Conservation (phyloP, 176 grass and related monocot genomes). For the Musa schizocarpa region DNA sequence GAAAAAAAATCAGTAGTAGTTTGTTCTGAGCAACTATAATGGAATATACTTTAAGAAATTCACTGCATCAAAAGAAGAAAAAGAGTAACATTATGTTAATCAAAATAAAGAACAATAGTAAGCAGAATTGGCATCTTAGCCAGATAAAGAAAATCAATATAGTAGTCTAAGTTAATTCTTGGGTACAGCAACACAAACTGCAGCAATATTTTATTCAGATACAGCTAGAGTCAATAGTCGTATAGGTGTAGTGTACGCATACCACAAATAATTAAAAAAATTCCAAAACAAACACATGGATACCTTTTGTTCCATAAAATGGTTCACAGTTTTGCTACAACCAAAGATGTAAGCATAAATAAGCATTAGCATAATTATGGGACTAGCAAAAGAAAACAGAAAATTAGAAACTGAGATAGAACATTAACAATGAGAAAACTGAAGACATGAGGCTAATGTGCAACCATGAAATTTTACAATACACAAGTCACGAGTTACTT, state of each 20-base stretch:
- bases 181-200: too few species aligned
- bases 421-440: neutral
- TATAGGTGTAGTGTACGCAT: too few species aligned
- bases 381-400: neutral
- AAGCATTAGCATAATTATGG: neutral
- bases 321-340: neutral
- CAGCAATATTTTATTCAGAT: too few species aligned
- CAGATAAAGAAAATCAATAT: too few species aligned
- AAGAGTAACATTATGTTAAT: neutral
- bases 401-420: neutral
- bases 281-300: neutral
- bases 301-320: neutral
- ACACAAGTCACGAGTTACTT: neutral
- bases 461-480: neutral
- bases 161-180: too few species aligned
- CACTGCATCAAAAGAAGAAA: neutral
- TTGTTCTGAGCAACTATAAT: neutral
- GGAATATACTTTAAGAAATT: too few species aligned
- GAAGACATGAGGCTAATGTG: neutral
- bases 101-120: neutral
- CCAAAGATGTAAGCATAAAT: neutral
- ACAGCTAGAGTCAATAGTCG: too few species aligned
- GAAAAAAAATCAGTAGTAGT: slow-evolving; percentile 21
- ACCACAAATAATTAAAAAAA: too few species aligned
- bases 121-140: too few species aligned